Evolutionary conservation across 805 yeast species (phyloP), one percentile per base, ranked within the genome.

Genomic region (Yamadazyma sp.): DNA sequence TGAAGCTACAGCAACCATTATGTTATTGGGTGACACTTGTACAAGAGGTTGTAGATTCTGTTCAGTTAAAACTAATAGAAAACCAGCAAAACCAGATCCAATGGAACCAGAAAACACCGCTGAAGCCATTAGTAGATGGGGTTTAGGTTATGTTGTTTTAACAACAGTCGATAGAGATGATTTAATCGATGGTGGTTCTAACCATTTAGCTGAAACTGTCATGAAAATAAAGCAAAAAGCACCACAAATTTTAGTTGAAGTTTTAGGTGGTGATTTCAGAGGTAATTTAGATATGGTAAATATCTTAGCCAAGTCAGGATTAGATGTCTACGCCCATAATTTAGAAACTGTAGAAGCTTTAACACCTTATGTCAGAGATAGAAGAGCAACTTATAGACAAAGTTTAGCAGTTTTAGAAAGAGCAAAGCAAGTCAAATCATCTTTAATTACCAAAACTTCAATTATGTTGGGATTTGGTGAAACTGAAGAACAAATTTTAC

Each of bases 1-100:
- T 5, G 91, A 87, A 44, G 97, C 98, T 3, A 87, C 96, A 6
- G 96, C 96, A 5, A 93, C 99, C 2, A 93, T 93, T 49, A 93
- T 93, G 99, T 70, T 93, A 39, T 73, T 93, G 75, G 99, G 99
- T 43, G 99, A 93, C 52, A 93, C 98, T 0, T 93, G 99, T 64
- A 93, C 99, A 1, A 75, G 99, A 64, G 99, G 99, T n/a, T 93
- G 99, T 58, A 73, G 99, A 44, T 93, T 93, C 64, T 93, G 99
- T 59, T 86, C 96, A 1, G 98, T 93, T 30, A 93, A 93, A 60
- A 93, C 99, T 1, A 81, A 80, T 57, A 75, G 98, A 52, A 65
- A 65, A 1, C 99, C 99, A 1, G 79, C 82, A 1, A 78, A 88
- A 7, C 82, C 95, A 6, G 99, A 93, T 64, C 96, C 97, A 14